Evolutionary conservation across 2,329 filamentous ascomycete species (phyloP).

Genomic region (Cercospora berteroae): DNA sequence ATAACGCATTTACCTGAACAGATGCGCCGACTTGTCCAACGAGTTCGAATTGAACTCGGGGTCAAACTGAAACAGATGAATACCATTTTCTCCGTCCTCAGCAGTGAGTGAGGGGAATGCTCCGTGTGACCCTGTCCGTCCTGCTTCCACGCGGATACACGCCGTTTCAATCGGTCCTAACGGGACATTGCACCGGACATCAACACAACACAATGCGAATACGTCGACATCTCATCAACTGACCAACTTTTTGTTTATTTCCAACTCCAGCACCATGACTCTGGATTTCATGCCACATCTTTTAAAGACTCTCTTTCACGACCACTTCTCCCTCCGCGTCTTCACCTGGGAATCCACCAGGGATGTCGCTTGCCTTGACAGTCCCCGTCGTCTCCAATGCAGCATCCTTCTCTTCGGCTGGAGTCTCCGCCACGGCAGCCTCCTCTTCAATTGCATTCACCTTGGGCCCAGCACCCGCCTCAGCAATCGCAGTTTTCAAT

Average conservation of each 20-base stretch:
- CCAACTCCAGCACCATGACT: background rate
- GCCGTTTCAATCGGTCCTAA: background rate
- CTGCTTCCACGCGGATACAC: background rate
- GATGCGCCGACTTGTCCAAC: background rate
- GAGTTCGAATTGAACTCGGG: background rate
- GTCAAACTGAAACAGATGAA: background rate
- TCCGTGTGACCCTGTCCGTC: background rate
- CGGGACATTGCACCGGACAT: background rate
- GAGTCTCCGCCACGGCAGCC: conserved; percentile 6
- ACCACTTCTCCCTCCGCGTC: conserved; percentile 35
- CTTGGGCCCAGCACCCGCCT: conserved; percentile 25
- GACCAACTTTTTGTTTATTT: background rate
- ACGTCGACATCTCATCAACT: background rate
- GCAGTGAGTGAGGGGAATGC: background rate
- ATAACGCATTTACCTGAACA: background rate
- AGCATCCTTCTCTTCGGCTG: conserved; percentile 14
- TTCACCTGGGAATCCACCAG: conserved; percentile 34
- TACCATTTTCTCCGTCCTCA: background rate
- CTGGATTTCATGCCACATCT: background rate
- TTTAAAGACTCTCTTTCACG: conserved; percentile 27
- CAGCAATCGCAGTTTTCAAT: conserved; percentile 27
- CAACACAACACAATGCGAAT: background rate
- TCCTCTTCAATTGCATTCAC: conserved; percentile 15
- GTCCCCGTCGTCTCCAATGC: conserved; percentile 20
- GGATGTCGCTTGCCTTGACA: conserved; percentile 32